A percentile compares a stretch with the other conserved stretches of the same genome.
phyloP scores from a whole-genome alignment of 495 filamentous ascomycete genomes.

The Daldinia grandis region DNA sequence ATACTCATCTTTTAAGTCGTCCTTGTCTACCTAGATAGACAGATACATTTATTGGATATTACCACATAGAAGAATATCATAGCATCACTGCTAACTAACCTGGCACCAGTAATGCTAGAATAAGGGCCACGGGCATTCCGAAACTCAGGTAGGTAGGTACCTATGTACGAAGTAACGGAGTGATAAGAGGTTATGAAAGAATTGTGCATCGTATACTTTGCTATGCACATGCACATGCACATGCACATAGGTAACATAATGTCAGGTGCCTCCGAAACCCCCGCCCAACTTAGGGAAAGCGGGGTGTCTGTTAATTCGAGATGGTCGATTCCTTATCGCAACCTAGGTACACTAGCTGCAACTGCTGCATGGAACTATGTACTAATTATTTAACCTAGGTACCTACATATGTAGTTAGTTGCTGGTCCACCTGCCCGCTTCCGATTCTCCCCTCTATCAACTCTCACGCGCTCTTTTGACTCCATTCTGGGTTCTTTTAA shows the following conservation, averaged over 20 bases:
- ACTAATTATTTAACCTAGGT: background rate
- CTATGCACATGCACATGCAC: background rate
- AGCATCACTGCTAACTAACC: background rate
- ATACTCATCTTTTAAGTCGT: background rate
- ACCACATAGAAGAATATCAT: background rate
- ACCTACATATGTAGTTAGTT: too few relatives aligned
- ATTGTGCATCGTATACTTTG: too few relatives aligned
- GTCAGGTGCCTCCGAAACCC: too few relatives aligned
- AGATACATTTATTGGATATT: background rate
- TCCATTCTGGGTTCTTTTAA: background rate
- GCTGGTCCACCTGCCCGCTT: background rate
- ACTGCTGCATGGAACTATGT: too few relatives aligned
- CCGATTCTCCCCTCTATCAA: background rate
- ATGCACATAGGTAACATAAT: background rate
- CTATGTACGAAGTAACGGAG: too few relatives aligned
- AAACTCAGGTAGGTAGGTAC: too few relatives aligned
- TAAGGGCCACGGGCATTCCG: background rate
- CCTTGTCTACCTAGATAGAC: background rate
- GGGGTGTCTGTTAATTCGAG: constrained; percentile 4
- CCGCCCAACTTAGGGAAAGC: constrained; percentile 4
- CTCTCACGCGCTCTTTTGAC: background rate
- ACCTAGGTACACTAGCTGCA: constrained; percentile 1
- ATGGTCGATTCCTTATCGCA: background rate
- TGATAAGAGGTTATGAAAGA: too few relatives aligned
- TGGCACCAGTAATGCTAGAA: background rate